phyloP scores from a whole-genome alignment of 345 rosid species.

The Linum usitatissimum region DNA sequence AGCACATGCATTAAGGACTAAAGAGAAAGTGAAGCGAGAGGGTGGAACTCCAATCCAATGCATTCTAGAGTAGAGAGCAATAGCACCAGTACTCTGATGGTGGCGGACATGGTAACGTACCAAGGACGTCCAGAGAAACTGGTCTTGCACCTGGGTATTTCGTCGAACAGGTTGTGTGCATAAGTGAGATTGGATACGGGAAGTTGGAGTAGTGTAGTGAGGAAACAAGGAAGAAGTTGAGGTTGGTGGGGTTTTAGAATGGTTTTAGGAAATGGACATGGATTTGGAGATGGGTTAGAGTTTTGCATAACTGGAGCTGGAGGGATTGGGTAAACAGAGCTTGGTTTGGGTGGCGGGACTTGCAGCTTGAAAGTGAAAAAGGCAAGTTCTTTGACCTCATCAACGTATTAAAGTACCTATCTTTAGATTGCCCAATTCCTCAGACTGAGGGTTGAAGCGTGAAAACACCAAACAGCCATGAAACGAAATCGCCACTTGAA shows the following conservation, averaged over 20 bases:
- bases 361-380: not conserved
- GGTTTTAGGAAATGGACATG: not conserved
- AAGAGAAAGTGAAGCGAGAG: not conserved
- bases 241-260: not conserved
- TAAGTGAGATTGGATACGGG: not conserved
- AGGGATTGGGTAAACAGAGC: not conserved
- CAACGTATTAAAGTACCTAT: too few relatives aligned
- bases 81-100: not conserved
- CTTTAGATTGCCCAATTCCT: too few relatives aligned
- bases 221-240: not conserved
- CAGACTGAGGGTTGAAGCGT: too few relatives aligned
- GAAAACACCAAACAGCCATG: too few relatives aligned
- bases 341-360: not conserved
- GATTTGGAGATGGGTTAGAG: not conserved
- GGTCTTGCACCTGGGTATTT: conserved; percentile 2
- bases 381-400: not conserved
- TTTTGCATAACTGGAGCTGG: not conserved
- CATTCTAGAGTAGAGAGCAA: not conserved
- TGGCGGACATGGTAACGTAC: not conserved
- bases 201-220: not conserved
- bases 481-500: too few relatives aligned
- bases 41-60: not conserved
- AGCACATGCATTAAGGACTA: conserved; percentile 1
- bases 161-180: conserved; percentile 2
- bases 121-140: conserved; percentile 4